Conservation (phyloP, 257 asterid genomes). For the Eustoma russellianum region DNA sequence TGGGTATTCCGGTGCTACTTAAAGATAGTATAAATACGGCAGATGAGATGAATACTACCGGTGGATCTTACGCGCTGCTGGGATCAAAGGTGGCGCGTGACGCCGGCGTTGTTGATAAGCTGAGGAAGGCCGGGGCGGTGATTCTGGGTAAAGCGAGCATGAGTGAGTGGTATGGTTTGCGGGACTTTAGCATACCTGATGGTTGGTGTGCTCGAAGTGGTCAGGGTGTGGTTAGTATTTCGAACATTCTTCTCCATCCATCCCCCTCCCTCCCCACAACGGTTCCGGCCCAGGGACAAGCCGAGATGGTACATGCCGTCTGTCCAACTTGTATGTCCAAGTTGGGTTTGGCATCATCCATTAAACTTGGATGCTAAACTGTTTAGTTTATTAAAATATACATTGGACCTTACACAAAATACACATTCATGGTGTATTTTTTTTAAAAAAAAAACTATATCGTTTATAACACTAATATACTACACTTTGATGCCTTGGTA, state of each 20-base stretch:
- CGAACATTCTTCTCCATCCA: neutral
- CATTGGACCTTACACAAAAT: too few relatives aligned
- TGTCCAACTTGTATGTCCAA: too few relatives aligned
- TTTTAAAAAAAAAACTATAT: too few relatives aligned
- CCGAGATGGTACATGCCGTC: too few relatives aligned
- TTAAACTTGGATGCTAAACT: too few relatives aligned
- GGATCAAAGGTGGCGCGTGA: conserved; percentile 46
- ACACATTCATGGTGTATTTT: too few relatives aligned
- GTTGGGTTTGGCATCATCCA: too few relatives aligned
- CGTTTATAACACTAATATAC: too few relatives aligned
- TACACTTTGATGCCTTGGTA: too few relatives aligned
- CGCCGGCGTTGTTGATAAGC: conserved; percentile 58
- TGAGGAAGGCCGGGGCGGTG: conserved; percentile 58
- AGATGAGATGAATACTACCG: conserved; percentile 56
- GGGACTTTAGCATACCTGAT: conserved; percentile 31
- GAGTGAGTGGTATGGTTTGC: conserved; percentile 58
- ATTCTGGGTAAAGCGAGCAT: conserved; percentile 70
- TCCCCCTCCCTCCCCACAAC: too few relatives aligned
- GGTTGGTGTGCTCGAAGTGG: conserved; percentile 80
- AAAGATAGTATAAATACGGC: conserved; percentile 55
- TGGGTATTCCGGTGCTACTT: conserved; percentile 69
- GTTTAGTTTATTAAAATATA: too few relatives aligned
- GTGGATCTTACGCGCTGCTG: conserved; percentile 60
- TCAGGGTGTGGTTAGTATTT: conserved; percentile 49
- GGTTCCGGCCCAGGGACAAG: too few relatives aligned